These are phyloP conservation scores for Fragilaria crotonensis DNA, from an alignment of 108 stramenopile species.

Conservation along the genomic window DNA sequence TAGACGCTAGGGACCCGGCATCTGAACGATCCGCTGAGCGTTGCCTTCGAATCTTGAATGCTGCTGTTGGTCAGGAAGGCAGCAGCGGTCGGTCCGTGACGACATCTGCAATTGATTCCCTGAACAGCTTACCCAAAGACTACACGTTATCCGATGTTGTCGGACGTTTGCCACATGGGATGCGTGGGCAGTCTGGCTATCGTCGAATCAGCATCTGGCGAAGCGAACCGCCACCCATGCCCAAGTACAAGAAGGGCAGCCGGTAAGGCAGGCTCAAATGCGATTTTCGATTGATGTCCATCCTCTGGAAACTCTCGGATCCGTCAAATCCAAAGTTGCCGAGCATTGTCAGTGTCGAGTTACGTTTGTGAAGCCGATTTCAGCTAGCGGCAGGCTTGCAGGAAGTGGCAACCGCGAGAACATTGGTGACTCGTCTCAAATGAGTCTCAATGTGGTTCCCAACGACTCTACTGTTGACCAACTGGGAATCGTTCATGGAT, in stretches of 20 bases:
- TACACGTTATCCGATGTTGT: slow-evolving; percentile 30
- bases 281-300: slow-evolving; percentile 74
- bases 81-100: slow-evolving; percentile 45
- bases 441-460: slow-evolving; percentile 37
- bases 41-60: slow-evolving; percentile 76
- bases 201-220: slow-evolving; percentile 48
- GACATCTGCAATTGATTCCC: slow-evolving; percentile 36
- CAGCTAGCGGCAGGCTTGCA: slow-evolving; percentile 30
- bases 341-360: slow-evolving; percentile 40
- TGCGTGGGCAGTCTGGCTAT: slow-evolving; percentile 70
- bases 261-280: slow-evolving; percentile 9
- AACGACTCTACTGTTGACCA: slow-evolving; percentile 64
- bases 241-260: not conserved
- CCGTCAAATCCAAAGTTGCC: slow-evolving; percentile 64
- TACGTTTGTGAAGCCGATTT: slow-evolving; percentile 46
- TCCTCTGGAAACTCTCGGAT: slow-evolving; percentile 73
- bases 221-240: slow-evolving; percentile 21
- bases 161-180: slow-evolving; percentile 56
- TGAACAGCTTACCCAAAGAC: slow-evolving; percentile 22
- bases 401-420: slow-evolving; percentile 14
- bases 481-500: slow-evolving; percentile 64
- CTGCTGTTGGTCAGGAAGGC: slow-evolving; percentile 52
- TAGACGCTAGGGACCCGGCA: slow-evolving; percentile 31
- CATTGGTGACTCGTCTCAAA: slow-evolving; percentile 10
- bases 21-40: slow-evolving; percentile 67